Conservation (phyloP, 257 asterid genomes). For the Knoxia roxburghii region DNA sequence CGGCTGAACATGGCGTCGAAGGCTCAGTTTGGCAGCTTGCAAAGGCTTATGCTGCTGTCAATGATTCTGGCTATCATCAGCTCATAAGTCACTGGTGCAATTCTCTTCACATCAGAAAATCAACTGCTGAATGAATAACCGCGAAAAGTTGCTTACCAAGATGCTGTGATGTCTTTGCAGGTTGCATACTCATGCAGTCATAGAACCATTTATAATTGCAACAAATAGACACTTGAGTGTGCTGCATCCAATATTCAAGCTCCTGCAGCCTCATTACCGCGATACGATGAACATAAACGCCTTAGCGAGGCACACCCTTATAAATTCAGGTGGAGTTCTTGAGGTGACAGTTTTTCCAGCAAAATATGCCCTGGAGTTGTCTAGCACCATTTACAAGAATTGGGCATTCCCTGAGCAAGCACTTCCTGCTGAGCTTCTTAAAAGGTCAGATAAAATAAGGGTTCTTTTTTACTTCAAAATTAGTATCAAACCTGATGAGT, state of each 20-base stretch:
- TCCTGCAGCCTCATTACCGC: constrained; percentile 84
- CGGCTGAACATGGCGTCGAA: constrained; percentile 51
- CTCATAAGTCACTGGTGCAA: constrained; percentile 88
- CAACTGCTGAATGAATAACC: neutral
- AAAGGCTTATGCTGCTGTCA: constrained; percentile 85
- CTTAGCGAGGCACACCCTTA: constrained; percentile 73
- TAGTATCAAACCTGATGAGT: neutral
- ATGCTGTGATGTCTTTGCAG: constrained; percentile 31
- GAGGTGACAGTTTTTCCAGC: constrained; percentile 78
- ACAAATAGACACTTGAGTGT: constrained; percentile 63
- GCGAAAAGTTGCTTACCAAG: neutral
- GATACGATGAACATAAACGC: constrained; percentile 88
- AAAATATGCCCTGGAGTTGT: constrained; percentile 76
- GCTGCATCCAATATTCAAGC: constrained; percentile 83
- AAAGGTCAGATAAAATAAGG: constrained; percentile 41
- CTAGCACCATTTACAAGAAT: constrained; percentile 46
- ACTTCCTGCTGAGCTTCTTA: constrained; percentile 73
- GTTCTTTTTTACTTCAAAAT: neutral
- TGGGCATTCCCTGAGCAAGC: constrained; percentile 86
- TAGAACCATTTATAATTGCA: constrained; percentile 89
- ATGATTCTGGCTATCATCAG: constrained; percentile 91
- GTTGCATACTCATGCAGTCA: constrained; percentile 90
- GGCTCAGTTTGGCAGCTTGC: constrained; percentile 86
- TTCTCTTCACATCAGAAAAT: neutral
- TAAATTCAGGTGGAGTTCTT: constrained; percentile 76